A percentile compares a stretch with the other conserved stretches of the same genome.
Evolutionary conservation across 352 stramenopile species (phyloP).

Genomic region (Phytophthora chlamydospora): DNA sequence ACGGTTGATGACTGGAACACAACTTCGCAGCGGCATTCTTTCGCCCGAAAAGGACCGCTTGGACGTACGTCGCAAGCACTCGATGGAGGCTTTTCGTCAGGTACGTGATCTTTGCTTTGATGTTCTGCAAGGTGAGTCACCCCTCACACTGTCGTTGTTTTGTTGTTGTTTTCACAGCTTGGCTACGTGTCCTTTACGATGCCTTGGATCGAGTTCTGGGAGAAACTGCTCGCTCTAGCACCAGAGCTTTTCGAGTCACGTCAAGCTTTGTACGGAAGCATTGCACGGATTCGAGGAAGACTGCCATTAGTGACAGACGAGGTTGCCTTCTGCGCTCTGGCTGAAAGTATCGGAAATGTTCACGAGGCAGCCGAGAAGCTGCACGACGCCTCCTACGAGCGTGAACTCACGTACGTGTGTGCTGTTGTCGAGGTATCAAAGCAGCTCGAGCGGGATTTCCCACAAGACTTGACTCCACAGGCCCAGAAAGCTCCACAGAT

Average conservation of each 20-base stretch:
- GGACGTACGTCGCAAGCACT: slow-evolving; percentile 62
- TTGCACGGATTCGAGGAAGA: slow-evolving; percentile 48
- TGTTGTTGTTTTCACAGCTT: slow-evolving; percentile 31
- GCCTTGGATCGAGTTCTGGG: slow-evolving; percentile 66
- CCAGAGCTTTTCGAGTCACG: slow-evolving; percentile 60
- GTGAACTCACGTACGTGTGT: slow-evolving; percentile 66
- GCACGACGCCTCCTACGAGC: slow-evolving; percentile 56
- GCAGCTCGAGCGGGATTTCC: slow-evolving; percentile 26
- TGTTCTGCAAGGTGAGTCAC: not conserved
- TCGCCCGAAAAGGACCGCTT: slow-evolving; percentile 51
- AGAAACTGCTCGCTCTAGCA: slow-evolving; percentile 48
- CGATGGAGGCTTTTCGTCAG: slow-evolving; percentile 63
- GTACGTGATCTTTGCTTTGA: slow-evolving; percentile 15
- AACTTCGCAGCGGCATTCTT: slow-evolving; percentile 49
- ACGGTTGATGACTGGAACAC: slow-evolving; percentile 5
- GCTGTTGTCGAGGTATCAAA: slow-evolving; percentile 53
- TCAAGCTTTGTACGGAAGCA: slow-evolving; percentile 40
- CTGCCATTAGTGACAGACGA: slow-evolving; percentile 53
- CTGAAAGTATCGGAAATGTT: slow-evolving; percentile 57
- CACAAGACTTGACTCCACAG: slow-evolving; percentile 8
- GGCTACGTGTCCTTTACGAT: slow-evolving; percentile 60
- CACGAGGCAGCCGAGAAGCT: slow-evolving; percentile 59
- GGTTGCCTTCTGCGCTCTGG: slow-evolving; percentile 63
- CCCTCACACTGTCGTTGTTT: slow-evolving; percentile 1
- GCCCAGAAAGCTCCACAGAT: slow-evolving; percentile 21